Percentiles rank a stretch among this genome's conserved stretches.
phyloP scores from a whole-genome alignment of 1,284 basidiomycete genomes.

The Rhodotorula sp. region DNA sequence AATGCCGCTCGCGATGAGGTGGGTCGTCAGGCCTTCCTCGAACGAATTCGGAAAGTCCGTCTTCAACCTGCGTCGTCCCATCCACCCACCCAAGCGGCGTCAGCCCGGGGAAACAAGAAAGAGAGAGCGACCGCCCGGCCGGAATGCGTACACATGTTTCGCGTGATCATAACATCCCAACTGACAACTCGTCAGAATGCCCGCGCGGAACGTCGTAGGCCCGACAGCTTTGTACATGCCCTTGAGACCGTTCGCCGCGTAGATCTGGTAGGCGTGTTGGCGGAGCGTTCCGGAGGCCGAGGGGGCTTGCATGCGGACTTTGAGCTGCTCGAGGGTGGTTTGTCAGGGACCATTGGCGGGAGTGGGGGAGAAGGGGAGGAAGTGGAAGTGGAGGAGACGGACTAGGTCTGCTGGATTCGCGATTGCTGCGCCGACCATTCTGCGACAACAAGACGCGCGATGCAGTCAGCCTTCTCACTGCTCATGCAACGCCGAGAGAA shows the following conservation, averaged over 20 bases:
- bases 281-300: constrained; percentile 36
- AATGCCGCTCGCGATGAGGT: constrained; percentile 41
- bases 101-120: too few relatives aligned
- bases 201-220: constrained; percentile 43
- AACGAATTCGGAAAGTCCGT: constrained; percentile 39
- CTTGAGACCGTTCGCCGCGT: constrained; percentile 11
- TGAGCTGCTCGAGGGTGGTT: constrained; percentile 30
- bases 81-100: not conserved
- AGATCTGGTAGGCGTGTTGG: constrained; percentile 32
- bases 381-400: not conserved
- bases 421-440: constrained; percentile 42
- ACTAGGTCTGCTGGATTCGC: constrained; percentile 45
- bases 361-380: not conserved
- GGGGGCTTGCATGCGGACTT: constrained; percentile 43
- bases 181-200: constrained; percentile 43
- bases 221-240: constrained; percentile 42
- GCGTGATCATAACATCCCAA: constrained; percentile 43
- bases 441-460: not conserved
- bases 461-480: not conserved
- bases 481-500: not conserved
- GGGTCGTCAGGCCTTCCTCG: constrained; percentile 42
- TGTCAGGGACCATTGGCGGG: not conserved
- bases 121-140: too few relatives aligned
- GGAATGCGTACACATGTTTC: constrained; percentile 36
- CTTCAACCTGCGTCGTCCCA: constrained; percentile 26